These are phyloP conservation scores for Dipteronia dyeriana DNA, from an alignment of 345 rosid genomes.

Conservation along the genomic window DNA sequence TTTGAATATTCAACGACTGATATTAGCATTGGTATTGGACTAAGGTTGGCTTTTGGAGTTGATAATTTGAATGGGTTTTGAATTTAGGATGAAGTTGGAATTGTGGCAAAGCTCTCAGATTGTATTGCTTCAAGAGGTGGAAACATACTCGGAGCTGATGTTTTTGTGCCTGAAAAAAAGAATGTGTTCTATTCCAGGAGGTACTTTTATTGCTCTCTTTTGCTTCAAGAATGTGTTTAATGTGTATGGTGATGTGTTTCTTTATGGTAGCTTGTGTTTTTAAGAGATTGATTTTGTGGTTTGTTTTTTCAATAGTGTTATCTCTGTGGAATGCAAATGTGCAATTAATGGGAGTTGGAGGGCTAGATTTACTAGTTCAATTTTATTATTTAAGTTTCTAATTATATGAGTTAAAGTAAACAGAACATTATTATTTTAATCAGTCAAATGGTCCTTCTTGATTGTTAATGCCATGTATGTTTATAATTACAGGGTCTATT, in stretches of 20 bases:
- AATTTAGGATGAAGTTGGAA: conserved; percentile 77
- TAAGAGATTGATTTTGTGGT: neutral
- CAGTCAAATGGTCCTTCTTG: neutral
- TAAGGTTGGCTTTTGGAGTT: conserved; percentile 9
- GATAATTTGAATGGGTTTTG: conserved; percentile 9
- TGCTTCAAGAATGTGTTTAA: neutral
- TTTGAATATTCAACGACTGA: neutral
- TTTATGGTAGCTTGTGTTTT: neutral
- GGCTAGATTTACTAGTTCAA: too few relatives aligned
- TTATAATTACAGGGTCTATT: neutral
- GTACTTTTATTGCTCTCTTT: conserved; percentile 30
- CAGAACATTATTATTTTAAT: neutral
- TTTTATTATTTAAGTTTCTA: neutral
- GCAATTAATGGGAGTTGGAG: neutral
- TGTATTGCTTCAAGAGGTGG: conserved; percentile 94
- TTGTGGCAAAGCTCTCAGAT: conserved; percentile 86
- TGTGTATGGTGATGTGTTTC: conserved; percentile 5
- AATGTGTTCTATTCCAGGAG: conserved; percentile 91
- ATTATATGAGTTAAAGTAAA: neutral
- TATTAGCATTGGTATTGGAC: neutral
- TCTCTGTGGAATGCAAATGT: neutral
- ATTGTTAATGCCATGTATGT: neutral
- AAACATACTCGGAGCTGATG: conserved; percentile 87
- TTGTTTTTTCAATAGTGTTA: neutral
- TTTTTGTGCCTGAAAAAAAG: conserved; percentile 79